These are phyloP conservation scores for Hyphopichia buzzinii DNA, from an alignment of 1,139 yeast species.

Conservation along the genomic window DNA sequence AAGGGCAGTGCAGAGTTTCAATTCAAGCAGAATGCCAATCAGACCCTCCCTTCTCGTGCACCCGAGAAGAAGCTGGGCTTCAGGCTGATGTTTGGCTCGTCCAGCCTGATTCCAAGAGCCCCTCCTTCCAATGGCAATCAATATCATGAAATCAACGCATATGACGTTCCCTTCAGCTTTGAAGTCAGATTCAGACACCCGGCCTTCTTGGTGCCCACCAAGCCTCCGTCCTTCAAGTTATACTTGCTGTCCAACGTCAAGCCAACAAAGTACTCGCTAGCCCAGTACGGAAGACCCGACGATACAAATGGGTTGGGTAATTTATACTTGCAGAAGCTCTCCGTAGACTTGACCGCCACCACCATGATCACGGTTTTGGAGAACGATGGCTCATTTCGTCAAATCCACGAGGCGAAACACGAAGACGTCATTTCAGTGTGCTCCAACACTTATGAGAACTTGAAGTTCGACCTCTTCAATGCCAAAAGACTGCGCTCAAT, in stretches of 20 bases:
- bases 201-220: constrained; percentile 42
- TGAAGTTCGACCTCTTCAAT: constrained; percentile 41
- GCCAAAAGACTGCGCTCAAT: constrained; percentile 27
- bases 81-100: constrained; percentile 2
- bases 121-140: constrained; percentile 6
- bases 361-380: constrained; percentile 39
- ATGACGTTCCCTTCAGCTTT: constrained; percentile 43
- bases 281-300: constrained; percentile 35
- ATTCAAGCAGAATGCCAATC: background rate
- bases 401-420: constrained; percentile 30
- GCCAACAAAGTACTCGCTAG: constrained; percentile 37
- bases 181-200: constrained; percentile 50
- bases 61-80: constrained; percentile 10
- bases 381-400: constrained; percentile 17
- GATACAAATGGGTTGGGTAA: constrained; percentile 50
- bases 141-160: constrained; percentile 28
- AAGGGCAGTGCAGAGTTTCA: background rate
- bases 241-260: constrained; percentile 32
- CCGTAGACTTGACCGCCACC: constrained; percentile 30
- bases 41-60: background rate
- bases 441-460: constrained; percentile 31
- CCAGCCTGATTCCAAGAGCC: constrained; percentile 3
- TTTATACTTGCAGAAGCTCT: constrained; percentile 39
- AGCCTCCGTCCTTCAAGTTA: constrained; percentile 39
- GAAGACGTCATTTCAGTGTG: constrained; percentile 29